These are phyloP conservation scores for Pythium rhizo-oryzae DNA, from an alignment of 352 stramenopile species.

Conservation along the genomic window DNA sequence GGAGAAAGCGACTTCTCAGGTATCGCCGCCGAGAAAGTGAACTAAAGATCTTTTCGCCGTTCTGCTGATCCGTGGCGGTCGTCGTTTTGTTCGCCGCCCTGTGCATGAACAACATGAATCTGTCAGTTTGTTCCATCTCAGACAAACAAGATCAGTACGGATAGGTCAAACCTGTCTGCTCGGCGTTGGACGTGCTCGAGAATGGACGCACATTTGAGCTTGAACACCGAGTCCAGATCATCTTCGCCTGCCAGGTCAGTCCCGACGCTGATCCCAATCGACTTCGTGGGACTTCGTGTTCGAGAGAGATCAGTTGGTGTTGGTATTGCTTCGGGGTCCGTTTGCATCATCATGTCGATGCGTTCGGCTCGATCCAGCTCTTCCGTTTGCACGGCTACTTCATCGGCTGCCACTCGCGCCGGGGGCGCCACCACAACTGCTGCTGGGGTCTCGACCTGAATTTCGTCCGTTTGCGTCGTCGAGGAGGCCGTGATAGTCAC, in stretches of 20 bases:
- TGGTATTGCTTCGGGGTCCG: constrained; percentile 11
- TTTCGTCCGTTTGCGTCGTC: constrained; percentile 14
- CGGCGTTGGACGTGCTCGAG: constrained; percentile 7
- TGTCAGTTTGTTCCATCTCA: background rate
- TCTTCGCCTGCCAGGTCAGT: background rate
- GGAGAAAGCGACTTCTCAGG: constrained; percentile 48
- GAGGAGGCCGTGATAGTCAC: background rate
- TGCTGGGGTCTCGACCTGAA: background rate
- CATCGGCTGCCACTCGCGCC: background rate
- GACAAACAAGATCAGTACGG: background rate
- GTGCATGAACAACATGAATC: background rate
- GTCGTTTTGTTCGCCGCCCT: constrained; percentile 1
- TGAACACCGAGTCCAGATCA: constrained; percentile 13
- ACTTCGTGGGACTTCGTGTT: background rate
- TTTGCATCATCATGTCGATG: constrained; percentile 23
- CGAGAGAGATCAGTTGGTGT: background rate
- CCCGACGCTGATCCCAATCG: constrained; percentile 11
- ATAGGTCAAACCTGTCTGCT: background rate
- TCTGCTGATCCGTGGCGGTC: background rate
- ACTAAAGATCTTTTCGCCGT: constrained; percentile 27
- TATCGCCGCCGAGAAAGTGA: constrained; percentile 51
- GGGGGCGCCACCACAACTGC: background rate
- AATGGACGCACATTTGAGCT: constrained; percentile 8
- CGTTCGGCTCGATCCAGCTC: background rate
- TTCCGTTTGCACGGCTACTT: constrained; percentile 23